Evolutionary conservation across 169 alveolate genomes (phyloP).

Genomic region (Plasmodium relictum): DNA sequence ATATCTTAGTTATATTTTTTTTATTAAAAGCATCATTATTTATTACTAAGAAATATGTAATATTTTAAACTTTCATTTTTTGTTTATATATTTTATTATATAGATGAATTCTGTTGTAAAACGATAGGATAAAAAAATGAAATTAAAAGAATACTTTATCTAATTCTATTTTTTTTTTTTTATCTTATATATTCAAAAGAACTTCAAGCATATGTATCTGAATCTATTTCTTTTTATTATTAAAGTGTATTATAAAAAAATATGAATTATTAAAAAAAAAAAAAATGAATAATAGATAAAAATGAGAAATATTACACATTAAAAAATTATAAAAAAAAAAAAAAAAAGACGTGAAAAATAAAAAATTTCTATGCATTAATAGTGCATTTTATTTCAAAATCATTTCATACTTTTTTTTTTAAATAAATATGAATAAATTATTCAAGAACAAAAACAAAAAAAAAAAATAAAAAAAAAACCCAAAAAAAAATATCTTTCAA

Average conservation of each 20-base stretch:
- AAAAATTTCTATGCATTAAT: slow-evolving; percentile 20
- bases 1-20: neutral
- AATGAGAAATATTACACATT: slow-evolving; percentile 3
- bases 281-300: neutral
- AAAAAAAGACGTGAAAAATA: neutral
- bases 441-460: too few relatives aligned
- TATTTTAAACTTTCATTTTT: neutral
- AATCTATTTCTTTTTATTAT: neutral
- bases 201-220: neutral
- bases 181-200: neutral
- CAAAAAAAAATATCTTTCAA: too few relatives aligned
- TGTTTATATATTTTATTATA: too few relatives aligned
- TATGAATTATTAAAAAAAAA: neutral
- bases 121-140: neutral
- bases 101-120: neutral
- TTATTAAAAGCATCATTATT: slow-evolving; percentile 5
- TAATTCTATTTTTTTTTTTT: too few relatives aligned
- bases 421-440: neutral
- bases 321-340: neutral
- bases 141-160: too few relatives aligned
- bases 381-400: neutral
- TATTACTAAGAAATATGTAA: neutral
- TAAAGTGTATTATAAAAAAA: neutral
- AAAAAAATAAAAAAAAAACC: too few relatives aligned
- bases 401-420: neutral